A percentile compares a stretch with the other conserved stretches of the same genome.
These are phyloP conservation scores for Hygrophila difformis DNA, from an alignment of 257 asterid genomes.

Conservation along the genomic window DNA sequence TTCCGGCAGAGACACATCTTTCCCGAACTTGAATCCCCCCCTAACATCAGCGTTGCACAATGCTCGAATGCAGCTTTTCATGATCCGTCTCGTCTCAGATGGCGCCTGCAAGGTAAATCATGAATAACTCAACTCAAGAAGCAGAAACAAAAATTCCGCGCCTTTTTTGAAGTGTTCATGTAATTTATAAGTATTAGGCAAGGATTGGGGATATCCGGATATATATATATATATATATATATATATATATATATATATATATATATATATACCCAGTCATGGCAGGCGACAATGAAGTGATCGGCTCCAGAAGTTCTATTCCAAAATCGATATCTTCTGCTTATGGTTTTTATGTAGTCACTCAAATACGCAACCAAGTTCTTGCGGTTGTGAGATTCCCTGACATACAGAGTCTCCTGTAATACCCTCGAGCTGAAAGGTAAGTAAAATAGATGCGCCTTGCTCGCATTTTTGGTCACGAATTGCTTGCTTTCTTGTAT, in stretches of 20 bases:
- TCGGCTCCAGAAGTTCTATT: conserved; percentile 68
- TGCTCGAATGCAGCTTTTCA: conserved; percentile 74
- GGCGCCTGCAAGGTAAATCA: conserved; percentile 62
- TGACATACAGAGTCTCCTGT: conserved; percentile 39
- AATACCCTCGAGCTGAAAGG: conserved; percentile 63
- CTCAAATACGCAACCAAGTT: conserved; percentile 31
- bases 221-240: too few relatives aligned
- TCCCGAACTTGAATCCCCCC: conserved; percentile 70
- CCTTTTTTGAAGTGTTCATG: too few relatives aligned
- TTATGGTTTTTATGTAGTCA: conserved; percentile 33
- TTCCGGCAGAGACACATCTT: conserved; percentile 85
- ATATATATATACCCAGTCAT: conserved; percentile 64
- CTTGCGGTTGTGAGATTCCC: conserved; percentile 39
- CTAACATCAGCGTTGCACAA: conserved; percentile 68
- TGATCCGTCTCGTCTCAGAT: conserved; percentile 42
- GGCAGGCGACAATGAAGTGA: conserved; percentile 84
- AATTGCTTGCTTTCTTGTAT: conserved; percentile 44
- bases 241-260: neutral
- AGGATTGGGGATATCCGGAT: neutral
- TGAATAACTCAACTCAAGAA: neutral
- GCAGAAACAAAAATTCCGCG: neutral
- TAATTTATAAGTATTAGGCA: neutral
- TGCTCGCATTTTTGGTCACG: conserved; percentile 40
- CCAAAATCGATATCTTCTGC: conserved; percentile 47
- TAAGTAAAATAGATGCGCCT: conserved; percentile 70